These are phyloP conservation scores for Chenopodium suecicum DNA, from an alignment of 148 eudicot genomes.

Conservation along the genomic window DNA sequence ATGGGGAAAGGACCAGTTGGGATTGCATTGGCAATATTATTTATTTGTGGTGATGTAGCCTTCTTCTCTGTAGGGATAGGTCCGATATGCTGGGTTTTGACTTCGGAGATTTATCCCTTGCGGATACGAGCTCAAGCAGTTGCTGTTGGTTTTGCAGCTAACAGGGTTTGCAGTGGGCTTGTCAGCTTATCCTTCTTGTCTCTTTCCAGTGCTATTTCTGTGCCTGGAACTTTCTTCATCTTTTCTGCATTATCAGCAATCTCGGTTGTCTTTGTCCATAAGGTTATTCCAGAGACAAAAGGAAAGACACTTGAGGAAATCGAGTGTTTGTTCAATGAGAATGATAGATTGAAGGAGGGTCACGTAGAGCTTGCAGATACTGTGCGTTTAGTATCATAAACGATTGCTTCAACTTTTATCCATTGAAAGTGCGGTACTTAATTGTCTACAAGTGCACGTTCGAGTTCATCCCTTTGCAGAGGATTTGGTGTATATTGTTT, in stretches of 20 bases:
- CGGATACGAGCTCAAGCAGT: conserved; percentile 77
- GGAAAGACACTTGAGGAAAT: conserved; percentile 46
- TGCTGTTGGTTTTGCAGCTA: conserved; percentile 70
- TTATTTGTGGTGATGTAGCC: conserved; percentile 74
- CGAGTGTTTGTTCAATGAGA: conserved; percentile 32
- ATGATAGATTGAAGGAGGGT: conserved; percentile 19
- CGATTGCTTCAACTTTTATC: not conserved
- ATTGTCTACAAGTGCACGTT: too few species aligned
- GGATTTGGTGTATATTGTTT: too few species aligned
- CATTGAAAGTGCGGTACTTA: too few species aligned
- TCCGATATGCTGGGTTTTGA: conserved; percentile 83
- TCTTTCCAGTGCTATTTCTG: conserved; percentile 41
- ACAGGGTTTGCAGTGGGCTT: conserved; percentile 76
- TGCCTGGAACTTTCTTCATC: conserved; percentile 38
- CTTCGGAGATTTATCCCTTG: conserved; percentile 73
- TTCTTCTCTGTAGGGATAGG: conserved; percentile 90
- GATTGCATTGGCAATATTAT: conserved; percentile 45
- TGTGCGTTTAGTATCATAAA: conserved; percentile 29
- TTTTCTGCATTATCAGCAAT: conserved; percentile 34
- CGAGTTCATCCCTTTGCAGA: too few species aligned
- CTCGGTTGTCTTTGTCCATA: conserved; percentile 38
- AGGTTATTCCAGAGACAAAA: conserved; percentile 43
- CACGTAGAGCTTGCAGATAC: conserved; percentile 28
- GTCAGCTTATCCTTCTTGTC: conserved; percentile 80
- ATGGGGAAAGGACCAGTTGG: conserved; percentile 41